Percentiles rank a stretch among this genome's conserved stretches.
Evolutionary conservation across 1,139 yeast genomes (phyloP).

Genomic region (Blastobotrys arbuscula): DNA sequence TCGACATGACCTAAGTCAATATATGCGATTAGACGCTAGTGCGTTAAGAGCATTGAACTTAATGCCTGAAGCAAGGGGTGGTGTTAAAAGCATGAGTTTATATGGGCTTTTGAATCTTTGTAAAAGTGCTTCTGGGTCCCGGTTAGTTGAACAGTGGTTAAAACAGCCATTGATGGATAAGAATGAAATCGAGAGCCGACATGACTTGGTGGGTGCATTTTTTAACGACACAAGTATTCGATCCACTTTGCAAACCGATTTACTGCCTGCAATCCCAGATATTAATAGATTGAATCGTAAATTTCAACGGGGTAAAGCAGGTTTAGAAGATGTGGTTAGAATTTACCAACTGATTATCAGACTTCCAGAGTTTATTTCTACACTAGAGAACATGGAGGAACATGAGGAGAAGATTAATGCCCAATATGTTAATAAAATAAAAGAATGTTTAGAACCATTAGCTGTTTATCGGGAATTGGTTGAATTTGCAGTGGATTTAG

Average conservation of each 20-base stretch:
- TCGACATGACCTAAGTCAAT: constrained; percentile 65
- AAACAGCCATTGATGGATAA: constrained; percentile 83
- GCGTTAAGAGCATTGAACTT: constrained; percentile 84
- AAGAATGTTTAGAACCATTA: constrained; percentile 46
- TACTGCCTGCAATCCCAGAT: constrained; percentile 75
- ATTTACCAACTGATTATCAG: constrained; percentile 71
- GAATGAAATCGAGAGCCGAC: constrained; percentile 58
- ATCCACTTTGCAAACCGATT: constrained; percentile 59
- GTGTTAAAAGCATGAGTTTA: constrained; percentile 54
- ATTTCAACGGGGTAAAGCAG: constrained; percentile 45
- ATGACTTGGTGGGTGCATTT: constrained; percentile 62
- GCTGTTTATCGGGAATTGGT: constrained; percentile 75
- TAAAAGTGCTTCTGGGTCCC: constrained; percentile 78
- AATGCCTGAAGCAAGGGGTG: constrained; percentile 56
- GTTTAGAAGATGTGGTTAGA: constrained; percentile 84
- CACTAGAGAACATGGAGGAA: constrained; percentile 35
- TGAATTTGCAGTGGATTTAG: constrained; percentile 85
- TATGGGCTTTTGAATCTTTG: constrained; percentile 83
- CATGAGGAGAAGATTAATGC: constrained; percentile 38
- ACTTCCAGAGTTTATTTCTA: constrained; percentile 60
- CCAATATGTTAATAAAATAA: constrained; percentile 57
- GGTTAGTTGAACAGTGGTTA: constrained; percentile 87
- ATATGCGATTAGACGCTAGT: constrained; percentile 84
- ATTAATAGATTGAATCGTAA: constrained; percentile 68
- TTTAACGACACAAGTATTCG: constrained; percentile 62